Conservation (phyloP, 1,139 yeast species). For the Oligophagozyma castellii region DNA sequence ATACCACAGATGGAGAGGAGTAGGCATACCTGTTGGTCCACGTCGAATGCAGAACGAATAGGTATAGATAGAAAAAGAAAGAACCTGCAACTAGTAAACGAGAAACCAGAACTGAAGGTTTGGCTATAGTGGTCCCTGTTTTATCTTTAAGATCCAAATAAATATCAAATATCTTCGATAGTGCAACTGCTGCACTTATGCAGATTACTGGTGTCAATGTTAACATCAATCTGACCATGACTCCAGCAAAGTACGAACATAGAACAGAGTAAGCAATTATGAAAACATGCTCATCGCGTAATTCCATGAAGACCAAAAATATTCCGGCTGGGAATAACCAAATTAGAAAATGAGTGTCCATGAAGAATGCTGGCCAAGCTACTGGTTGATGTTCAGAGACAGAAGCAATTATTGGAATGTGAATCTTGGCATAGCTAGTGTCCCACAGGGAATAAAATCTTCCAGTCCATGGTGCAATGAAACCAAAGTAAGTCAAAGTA, state of each 20-base stretch:
- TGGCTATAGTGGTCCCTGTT: slow-evolving; percentile 4
- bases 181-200: slow-evolving; percentile 78
- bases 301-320: slow-evolving; percentile 76
- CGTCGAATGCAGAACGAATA: slow-evolving; percentile 89
- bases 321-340: slow-evolving; percentile 99
- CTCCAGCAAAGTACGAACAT: slow-evolving; percentile 97
- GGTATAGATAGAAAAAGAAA: slow-evolving; percentile 58
- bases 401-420: slow-evolving; percentile 96
- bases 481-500: slow-evolving; percentile 75
- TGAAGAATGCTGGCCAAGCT: slow-evolving; percentile 97
- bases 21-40: slow-evolving; percentile 96
- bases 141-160: slow-evolving; percentile 53
- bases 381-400: slow-evolving; percentile 99
- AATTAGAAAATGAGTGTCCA: slow-evolving; percentile 81
- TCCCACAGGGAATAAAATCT: slow-evolving; percentile 98
- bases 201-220: slow-evolving; percentile 94
- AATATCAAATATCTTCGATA: slow-evolving; percentile 72
- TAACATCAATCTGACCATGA: slow-evolving; percentile 95
- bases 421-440: slow-evolving; percentile 92
- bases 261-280: slow-evolving; percentile 81
- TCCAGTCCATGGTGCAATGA: slow-evolving; percentile 99
- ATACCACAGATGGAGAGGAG: slow-evolving; percentile 94
- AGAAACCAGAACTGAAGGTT: slow-evolving; percentile 7
- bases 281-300: slow-evolving; percentile 85
- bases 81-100: slow-evolving; percentile 46